These are phyloP conservation scores for Penicillium hordei DNA, from an alignment of 2,329 filamentous ascomycete species.

Conservation along the genomic window DNA sequence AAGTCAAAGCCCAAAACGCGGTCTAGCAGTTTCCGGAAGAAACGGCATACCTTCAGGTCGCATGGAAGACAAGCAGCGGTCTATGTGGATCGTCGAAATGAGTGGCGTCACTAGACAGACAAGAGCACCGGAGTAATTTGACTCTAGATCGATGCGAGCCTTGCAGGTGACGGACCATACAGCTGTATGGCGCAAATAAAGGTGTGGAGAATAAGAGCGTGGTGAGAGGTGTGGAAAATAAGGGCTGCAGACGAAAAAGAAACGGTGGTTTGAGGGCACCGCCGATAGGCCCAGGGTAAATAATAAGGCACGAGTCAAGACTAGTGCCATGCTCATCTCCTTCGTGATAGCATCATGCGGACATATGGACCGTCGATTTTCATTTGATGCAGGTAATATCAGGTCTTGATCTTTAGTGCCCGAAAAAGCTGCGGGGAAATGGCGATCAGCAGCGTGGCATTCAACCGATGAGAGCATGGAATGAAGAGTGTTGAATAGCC, in stretches of 20 bases:
- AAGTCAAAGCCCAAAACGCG: conserved; percentile 7
- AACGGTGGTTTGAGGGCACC: conserved; percentile 1
- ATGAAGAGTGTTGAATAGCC: not conserved
- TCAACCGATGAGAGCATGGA: not conserved
- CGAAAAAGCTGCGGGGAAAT: conserved; percentile 17
- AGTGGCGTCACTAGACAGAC: conserved; percentile 9
- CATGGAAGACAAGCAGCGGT: conserved; percentile 26
- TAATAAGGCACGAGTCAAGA: conserved; percentile 1
- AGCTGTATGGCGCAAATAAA: conserved; percentile 24
- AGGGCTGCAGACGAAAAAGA: not conserved
- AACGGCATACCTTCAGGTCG: conserved; percentile 9
- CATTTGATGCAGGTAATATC: conserved; percentile 3
- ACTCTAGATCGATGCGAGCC: not conserved
- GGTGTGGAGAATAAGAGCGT: conserved; percentile 20
- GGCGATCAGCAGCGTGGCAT: conserved; percentile 18
- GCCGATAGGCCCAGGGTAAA: not conserved
- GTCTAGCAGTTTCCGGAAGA: conserved; percentile 9
- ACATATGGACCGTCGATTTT: conserved; percentile 7
- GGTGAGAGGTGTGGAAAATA: not conserved
- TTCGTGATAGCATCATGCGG: conserved; percentile 26
- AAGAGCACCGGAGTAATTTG: conserved; percentile 1
- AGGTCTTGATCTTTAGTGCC: conserved; percentile 3
- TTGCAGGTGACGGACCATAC: conserved; percentile 22
- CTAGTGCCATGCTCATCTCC: conserved; percentile 8
- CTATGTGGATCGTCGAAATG: conserved; percentile 20